A percentile compares a stretch with the other conserved stretches of the same genome.
These are phyloP conservation scores for Murraya koenigii DNA, from an alignment of 345 rosid genomes.

Conservation along the genomic window DNA sequence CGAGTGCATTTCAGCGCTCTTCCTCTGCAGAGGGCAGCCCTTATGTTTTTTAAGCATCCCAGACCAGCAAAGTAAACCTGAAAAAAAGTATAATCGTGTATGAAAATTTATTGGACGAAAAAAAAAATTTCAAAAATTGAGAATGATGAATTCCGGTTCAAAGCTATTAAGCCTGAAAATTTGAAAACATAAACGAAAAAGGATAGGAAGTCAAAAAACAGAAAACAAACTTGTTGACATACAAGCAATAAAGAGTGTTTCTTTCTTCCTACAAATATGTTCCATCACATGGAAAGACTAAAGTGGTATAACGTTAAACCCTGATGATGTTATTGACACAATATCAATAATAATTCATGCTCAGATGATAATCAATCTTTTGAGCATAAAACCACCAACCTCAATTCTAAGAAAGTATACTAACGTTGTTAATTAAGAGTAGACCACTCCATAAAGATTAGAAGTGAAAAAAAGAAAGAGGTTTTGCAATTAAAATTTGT, in stretches of 20 bases:
- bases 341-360: constrained; percentile 8
- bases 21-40: constrained; percentile 97
- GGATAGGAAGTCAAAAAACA: neutral
- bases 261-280: constrained; percentile 28
- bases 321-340: constrained; percentile 14
- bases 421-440: constrained; percentile 1
- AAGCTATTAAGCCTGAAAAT: constrained; percentile 3
- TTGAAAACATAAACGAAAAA: neutral
- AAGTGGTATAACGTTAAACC: constrained; percentile 5
- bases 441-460: neutral
- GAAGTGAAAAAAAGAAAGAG: too few species aligned
- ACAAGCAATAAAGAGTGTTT: constrained; percentile 10
- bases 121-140: neutral
- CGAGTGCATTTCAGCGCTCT: constrained; percentile 90
- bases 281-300: constrained; percentile 18
- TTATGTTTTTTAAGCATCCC: constrained; percentile 89
- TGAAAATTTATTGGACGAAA: constrained; percentile 11
- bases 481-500: neutral
- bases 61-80: constrained; percentile 99
- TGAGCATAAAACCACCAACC: constrained; percentile 11
- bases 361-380: constrained; percentile 5
- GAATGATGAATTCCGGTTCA: neutral
- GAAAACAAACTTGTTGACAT: neutral
- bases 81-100: constrained; percentile 22
- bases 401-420: neutral